Evolutionary conservation across 164 flowering plant species (phyloP).

Genomic region (Magnolia kwangsiensis): DNA sequence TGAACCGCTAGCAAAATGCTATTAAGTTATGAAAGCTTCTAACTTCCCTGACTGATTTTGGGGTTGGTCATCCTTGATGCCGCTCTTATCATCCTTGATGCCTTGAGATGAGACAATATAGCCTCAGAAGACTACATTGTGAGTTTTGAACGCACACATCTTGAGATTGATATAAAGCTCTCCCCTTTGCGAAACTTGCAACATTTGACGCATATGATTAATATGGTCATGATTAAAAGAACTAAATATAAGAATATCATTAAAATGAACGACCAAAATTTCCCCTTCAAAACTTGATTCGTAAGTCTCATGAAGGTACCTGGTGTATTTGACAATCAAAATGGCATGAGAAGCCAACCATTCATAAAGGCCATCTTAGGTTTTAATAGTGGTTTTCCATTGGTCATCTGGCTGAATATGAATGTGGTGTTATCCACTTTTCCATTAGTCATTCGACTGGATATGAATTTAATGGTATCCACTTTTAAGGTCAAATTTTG

Average conservation of each 20-base stretch:
- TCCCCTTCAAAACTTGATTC: neutral
- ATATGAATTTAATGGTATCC: conserved; percentile 8
- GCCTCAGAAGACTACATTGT: neutral
- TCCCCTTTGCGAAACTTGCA: no score
- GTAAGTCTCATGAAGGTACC: neutral
- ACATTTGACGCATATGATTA: neutral
- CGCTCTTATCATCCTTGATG: neutral
- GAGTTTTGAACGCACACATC: neutral
- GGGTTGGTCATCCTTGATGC: no score
- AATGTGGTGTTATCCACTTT: conserved; percentile 7
- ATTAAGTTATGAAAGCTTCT: conserved; percentile 5
- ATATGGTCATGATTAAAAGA: neutral
- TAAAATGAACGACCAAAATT: neutral
- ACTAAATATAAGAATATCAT: conserved; percentile 7
- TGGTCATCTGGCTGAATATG: neutral
- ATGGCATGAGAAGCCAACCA: conserved; percentile 9
- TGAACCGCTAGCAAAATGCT: neutral
- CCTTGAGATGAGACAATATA: neutral
- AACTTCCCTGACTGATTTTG: neutral
- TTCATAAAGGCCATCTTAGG: conserved; percentile 7
- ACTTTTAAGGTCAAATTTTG: neutral
- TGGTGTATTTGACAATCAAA: conserved; percentile 3
- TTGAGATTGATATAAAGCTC: conserved; percentile 1
- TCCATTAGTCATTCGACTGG: neutral
- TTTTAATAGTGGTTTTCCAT: conserved; percentile 11